Evolutionary conservation across 1,139 yeast species (phyloP), one percentile per base, ranked within the genome.

Genomic region (Casaregolazyma lundiana): DNA sequence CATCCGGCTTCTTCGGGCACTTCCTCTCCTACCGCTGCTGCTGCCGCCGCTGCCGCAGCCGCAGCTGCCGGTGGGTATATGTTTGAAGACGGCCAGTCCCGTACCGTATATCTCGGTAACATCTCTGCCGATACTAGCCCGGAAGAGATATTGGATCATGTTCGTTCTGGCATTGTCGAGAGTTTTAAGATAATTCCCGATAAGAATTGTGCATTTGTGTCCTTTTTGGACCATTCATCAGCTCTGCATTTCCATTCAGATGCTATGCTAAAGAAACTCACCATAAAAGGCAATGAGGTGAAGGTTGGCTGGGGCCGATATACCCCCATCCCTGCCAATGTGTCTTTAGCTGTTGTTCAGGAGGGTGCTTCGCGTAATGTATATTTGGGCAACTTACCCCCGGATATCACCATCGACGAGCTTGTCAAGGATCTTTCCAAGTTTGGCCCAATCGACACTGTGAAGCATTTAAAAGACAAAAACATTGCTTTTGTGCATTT

Each of bases 301-400:
- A 63, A 68, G 41, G 72, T 88, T 35, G 82, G 84, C 19, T 85
- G 94, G 81, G 86, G 87, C 7, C 73, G 76, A 44, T 78, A 85
- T 41, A 70, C 79, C 26, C 76, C 84, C 8, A 75, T 88, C 24
- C 76, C 82, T 44, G 81, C 89, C 1, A 75, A 81, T 3, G 86
- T 90, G 6, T 70, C 79, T 53, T 76, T 78, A 49, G 85, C 92
- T 17, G 86, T 90, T 43, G 82, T 82, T 55, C 79, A 84, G 54
- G 90, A 88, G 55, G 89, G 90, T 34, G 97, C 97, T 7, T 86
- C 97, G 4, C 77, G 97, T 67, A 86, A 87, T 59, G 95, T 92
- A 16, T 89, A 85, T 62, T 73, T 92, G 52, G 95, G 96, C 19
- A 80, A 80, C 57, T 70, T 89, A 47, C 79, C 78, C 42, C 71